phyloP scores from a whole-genome alignment of 306 rosid species.

The Acacia confusa region DNA sequence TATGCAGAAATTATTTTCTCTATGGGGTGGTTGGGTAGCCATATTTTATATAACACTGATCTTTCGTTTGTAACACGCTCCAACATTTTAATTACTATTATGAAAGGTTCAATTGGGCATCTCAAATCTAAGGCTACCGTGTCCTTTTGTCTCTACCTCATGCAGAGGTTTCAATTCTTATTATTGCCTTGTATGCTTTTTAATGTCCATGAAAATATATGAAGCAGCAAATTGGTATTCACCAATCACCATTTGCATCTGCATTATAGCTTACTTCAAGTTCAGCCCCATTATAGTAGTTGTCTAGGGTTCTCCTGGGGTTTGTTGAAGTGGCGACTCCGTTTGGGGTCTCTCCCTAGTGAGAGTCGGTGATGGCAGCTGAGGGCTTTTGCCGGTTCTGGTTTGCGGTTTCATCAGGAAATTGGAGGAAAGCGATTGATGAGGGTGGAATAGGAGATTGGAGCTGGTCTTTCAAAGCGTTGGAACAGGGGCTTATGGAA shows the following conservation, averaged over 20 bases:
- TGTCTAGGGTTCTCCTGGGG: too few relatives aligned
- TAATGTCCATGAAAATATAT: background rate
- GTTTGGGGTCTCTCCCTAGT: too few relatives aligned
- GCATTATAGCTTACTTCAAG: too few relatives aligned
- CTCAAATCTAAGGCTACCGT: constrained; percentile 33
- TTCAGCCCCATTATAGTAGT: too few relatives aligned
- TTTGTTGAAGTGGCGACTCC: too few relatives aligned
- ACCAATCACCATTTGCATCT: background rate
- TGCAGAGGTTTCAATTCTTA: constrained; percentile 10
- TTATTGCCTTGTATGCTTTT: background rate
- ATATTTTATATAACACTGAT: background rate
- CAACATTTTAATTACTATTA: constrained; percentile 43
- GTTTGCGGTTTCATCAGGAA: too few relatives aligned
- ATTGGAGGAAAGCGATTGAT: too few relatives aligned
- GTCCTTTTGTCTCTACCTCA: constrained; percentile 9
- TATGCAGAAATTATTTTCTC: constrained; percentile 52
- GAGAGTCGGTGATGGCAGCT: too few relatives aligned
- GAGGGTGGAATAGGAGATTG: too few relatives aligned
- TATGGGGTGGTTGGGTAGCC: constrained; percentile 32
- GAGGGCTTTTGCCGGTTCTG: too few relatives aligned
- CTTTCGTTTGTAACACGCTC: constrained; percentile 37
- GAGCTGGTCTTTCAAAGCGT: too few relatives aligned
- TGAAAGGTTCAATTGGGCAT: constrained; percentile 55
- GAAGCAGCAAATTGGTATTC: background rate
- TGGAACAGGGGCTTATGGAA: too few relatives aligned